phyloP scores from a whole-genome alignment of 1,284 basidiomycete species.

The Peniophora sp. region DNA sequence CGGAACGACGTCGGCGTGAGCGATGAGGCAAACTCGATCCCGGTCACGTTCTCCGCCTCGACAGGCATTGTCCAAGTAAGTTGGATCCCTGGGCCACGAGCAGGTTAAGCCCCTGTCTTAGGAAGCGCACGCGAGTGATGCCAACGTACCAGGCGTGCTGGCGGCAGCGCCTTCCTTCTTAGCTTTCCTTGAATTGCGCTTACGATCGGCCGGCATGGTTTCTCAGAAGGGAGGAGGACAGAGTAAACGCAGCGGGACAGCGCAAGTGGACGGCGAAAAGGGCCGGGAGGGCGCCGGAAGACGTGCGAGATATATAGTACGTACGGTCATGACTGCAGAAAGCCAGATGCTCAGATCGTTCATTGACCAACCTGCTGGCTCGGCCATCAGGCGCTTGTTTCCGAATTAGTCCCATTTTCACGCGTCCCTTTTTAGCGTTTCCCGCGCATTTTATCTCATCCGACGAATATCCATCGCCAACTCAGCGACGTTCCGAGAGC shows the following conservation, averaged over 20 bases:
- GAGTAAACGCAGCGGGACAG: background rate
- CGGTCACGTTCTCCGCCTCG: conserved; percentile 32
- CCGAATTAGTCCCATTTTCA: too few relatives aligned
- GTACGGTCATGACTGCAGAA: background rate
- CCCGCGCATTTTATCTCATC: too few relatives aligned
- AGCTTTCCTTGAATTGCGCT: background rate
- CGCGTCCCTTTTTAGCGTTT: too few relatives aligned
- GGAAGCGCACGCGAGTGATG: too few relatives aligned
- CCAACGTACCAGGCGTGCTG: too few relatives aligned
- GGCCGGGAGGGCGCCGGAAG: background rate
- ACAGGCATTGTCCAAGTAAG: conserved; percentile 45
- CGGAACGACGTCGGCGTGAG: conserved; percentile 55
- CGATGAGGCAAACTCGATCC: conserved; percentile 48
- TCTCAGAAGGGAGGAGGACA: conserved; percentile 1
- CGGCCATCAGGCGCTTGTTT: too few relatives aligned
- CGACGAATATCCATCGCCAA: too few relatives aligned
- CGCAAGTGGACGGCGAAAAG: background rate
- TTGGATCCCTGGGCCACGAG: conserved; percentile 16
- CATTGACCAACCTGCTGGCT: too few relatives aligned
- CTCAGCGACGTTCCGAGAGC: too few relatives aligned
- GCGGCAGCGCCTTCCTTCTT: background rate
- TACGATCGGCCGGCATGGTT: conserved; percentile 1
- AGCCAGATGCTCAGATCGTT: background rate
- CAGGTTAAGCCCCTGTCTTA: too few relatives aligned
- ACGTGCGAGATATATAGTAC: background rate